Evolutionary conservation across 2,329 filamentous ascomycete genomes (phyloP).

Genomic region (Diaporthe amygdali): DNA sequence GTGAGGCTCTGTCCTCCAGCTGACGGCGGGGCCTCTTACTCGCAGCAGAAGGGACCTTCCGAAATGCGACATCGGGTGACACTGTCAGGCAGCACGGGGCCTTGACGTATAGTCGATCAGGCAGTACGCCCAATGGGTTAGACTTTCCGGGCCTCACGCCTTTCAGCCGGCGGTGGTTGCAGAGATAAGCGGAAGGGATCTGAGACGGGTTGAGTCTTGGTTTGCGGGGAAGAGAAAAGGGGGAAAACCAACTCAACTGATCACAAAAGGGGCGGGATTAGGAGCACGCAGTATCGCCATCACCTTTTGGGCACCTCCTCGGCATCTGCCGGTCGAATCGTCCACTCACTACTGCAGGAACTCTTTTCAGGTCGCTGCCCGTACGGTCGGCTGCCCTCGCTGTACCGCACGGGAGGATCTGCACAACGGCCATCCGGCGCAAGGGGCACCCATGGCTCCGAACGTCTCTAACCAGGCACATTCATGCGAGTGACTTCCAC

Average conservation of each 20-base stretch:
- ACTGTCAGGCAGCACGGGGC: constrained; percentile 14
- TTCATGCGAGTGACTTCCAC: constrained; percentile 14
- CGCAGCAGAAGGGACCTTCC: neutral
- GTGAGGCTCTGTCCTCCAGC: constrained; percentile 16
- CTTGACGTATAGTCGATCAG: constrained; percentile 1
- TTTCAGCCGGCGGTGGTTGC: neutral
- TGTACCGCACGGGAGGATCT: constrained; percentile 12
- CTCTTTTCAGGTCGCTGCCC: neutral
- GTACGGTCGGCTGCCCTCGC: neutral
- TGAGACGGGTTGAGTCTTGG: constrained; percentile 21
- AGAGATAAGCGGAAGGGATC: neutral
- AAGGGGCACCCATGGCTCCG: constrained; percentile 12
- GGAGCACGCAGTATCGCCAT: neutral
- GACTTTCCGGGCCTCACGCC: constrained; percentile 2
- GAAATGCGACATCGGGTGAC: constrained; percentile 14
- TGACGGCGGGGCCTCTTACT: neutral
- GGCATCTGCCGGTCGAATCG: neutral
- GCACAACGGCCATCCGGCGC: neutral
- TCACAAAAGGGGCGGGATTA: neutral
- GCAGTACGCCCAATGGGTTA: neutral
- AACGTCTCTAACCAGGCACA: constrained; percentile 15
- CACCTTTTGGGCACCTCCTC: neutral
- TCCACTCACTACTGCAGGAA: no score
- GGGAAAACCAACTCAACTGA: neutral
- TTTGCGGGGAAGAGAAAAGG: neutral